A percentile compares a stretch with the other conserved stretches of the same genome.
Conservation (phyloP, 179 eudicot genomes). For the Gypsophila paniculata region DNA sequence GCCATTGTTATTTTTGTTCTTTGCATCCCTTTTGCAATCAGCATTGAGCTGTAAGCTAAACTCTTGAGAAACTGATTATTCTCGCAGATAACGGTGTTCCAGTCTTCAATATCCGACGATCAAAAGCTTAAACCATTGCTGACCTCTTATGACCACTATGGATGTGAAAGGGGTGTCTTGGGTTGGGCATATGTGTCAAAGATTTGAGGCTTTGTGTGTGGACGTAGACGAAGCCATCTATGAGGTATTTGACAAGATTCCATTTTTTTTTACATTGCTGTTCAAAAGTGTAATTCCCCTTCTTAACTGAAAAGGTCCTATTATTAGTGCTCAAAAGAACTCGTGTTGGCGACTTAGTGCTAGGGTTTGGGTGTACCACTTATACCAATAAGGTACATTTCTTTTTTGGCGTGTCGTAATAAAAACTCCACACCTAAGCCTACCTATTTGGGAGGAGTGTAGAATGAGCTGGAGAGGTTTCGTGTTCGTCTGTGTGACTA, state of each 20-base stretch:
- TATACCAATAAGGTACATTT: too few relatives aligned
- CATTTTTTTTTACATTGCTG: constrained; percentile 10
- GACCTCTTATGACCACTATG: constrained; percentile 39
- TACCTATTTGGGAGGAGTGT: too few relatives aligned
- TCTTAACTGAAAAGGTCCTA: too few relatives aligned
- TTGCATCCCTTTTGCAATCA: not conserved
- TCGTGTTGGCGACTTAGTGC: too few relatives aligned
- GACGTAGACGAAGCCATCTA: constrained; percentile 69
- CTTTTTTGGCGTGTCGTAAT: too few relatives aligned
- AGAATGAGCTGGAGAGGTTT: too few relatives aligned
- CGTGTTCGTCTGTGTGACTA: too few relatives aligned
- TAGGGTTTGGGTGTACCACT: too few relatives aligned
- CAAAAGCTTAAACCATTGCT: not conserved
- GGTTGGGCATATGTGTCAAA: constrained; percentile 64
- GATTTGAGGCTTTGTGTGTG: constrained; percentile 71
- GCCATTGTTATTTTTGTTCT: not conserved
- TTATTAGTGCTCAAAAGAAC: too few relatives aligned
- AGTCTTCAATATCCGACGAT: not conserved
- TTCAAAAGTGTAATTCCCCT: too few relatives aligned
- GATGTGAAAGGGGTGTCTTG: constrained; percentile 57
- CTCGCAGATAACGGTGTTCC: constrained; percentile 21
- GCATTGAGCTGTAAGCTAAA: not conserved
- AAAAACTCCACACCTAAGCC: too few relatives aligned
- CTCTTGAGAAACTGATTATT: not conserved
- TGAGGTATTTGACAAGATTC: constrained; percentile 41